phyloP scores from a whole-genome alignment of 352 stramenopile genomes.

The Pseudoperonospora humuli region DNA sequence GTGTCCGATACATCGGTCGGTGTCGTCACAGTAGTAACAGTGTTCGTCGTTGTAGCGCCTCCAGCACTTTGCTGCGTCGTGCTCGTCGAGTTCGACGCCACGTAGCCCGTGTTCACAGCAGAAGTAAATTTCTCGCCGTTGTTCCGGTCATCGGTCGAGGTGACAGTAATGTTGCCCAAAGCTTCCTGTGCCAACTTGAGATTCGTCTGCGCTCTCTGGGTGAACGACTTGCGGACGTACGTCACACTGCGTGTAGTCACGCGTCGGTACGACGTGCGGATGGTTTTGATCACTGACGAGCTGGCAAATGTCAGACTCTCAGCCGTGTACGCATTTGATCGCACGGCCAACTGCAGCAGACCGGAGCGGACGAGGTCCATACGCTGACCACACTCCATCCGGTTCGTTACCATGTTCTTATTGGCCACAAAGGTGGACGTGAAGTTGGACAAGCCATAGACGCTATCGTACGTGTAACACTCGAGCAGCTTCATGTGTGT shows the following conservation, averaged over 20 bases:
- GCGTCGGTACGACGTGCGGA: constrained; percentile 30
- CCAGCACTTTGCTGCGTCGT: constrained; percentile 13
- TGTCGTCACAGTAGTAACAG: constrained; percentile 19
- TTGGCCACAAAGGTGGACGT: constrained; percentile 42
- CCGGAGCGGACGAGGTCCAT: constrained; percentile 43
- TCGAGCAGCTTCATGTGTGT: constrained; percentile 58
- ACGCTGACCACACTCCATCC: constrained; percentile 38
- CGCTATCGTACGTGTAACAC: constrained; percentile 47
- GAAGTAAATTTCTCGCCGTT: constrained; percentile 18
- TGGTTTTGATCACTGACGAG: constrained; percentile 33
- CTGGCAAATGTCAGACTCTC: constrained; percentile 40
- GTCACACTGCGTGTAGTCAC: constrained; percentile 25
- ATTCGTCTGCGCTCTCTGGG: constrained; percentile 21
- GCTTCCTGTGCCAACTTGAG: constrained; percentile 22
- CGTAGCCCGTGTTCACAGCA: constrained; percentile 23
- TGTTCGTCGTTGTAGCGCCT: constrained; percentile 17
- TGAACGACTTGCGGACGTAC: constrained; percentile 34
- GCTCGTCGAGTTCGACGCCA: constrained; percentile 27
- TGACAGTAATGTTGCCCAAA: constrained; percentile 23
- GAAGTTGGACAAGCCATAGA: constrained; percentile 43
- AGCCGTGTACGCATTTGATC: constrained; percentile 33
- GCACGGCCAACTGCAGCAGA: constrained; percentile 36
- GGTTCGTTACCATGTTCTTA: constrained; percentile 42
- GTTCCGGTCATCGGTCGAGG: constrained; percentile 14
- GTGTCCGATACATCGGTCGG: constrained; percentile 20